Evolutionary conservation across 306 rosid genomes (phyloP).

Genomic region (Casuarina equisetifolia): DNA sequence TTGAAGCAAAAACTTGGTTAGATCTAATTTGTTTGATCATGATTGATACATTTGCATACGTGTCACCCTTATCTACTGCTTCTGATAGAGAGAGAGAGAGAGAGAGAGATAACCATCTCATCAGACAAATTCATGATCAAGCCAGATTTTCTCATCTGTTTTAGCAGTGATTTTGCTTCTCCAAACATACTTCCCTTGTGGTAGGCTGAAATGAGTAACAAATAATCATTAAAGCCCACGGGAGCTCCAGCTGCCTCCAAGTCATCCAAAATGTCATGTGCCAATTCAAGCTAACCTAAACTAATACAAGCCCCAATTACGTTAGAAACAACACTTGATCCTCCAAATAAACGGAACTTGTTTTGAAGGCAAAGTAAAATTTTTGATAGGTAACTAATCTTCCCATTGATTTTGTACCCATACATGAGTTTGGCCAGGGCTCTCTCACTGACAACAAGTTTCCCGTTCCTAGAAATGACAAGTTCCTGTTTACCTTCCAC

Average conservation of each 20-base stretch:
- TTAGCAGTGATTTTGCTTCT: constrained; percentile 69
- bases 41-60: constrained; percentile 7
- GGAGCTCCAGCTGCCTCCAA: constrained; percentile 49
- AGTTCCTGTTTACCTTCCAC: constrained; percentile 60
- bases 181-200: constrained; percentile 49
- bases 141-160: constrained; percentile 39
- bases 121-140: constrained; percentile 12
- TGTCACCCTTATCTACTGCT: neutral
- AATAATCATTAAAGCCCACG: constrained; percentile 34
- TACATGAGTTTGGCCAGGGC: constrained; percentile 60
- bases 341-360: constrained; percentile 41
- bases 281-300: constrained; percentile 83
- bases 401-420: constrained; percentile 49
- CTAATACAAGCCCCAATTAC: constrained; percentile 66
- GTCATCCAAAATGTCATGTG: constrained; percentile 89
- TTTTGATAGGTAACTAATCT: constrained; percentile 60
- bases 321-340: constrained; percentile 49
- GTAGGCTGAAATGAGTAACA: constrained; percentile 62
- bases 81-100: neutral
- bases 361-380: constrained; percentile 53
- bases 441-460: constrained; percentile 62
- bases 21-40: constrained; percentile 29
- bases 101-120: constrained; percentile 18
- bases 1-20: constrained; percentile 49
- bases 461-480: constrained; percentile 50